Conservation (phyloP, 2,329 filamentous ascomycete species). For the Dactylellina drechsleri region DNA sequence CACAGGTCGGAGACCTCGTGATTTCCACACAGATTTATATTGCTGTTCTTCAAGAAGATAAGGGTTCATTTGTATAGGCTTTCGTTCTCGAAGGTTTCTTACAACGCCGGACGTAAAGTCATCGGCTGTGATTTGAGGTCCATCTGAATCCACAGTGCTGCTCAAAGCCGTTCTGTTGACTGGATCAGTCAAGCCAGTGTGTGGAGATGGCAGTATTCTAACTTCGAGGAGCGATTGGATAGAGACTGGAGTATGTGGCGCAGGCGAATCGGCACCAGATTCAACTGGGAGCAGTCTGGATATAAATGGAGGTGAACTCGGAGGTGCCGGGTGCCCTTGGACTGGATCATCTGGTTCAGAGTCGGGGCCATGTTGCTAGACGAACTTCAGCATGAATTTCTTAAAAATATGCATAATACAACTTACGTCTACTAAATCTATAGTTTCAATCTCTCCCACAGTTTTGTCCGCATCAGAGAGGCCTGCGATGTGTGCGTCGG, state of each 20-base stretch:
- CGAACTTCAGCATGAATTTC: not conserved
- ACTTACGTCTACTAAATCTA: constrained; percentile 47
- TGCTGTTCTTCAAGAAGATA: constrained; percentile 57
- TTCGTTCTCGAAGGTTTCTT: constrained; percentile 57
- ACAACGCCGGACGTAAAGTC: constrained; percentile 46
- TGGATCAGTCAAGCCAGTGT: constrained; percentile 34
- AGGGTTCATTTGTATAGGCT: constrained; percentile 59
- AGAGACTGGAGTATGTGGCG: constrained; percentile 24
- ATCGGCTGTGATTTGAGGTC: constrained; percentile 17
- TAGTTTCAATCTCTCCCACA: not conserved
- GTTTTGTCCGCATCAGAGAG: not conserved
- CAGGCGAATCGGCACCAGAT: constrained; percentile 14
- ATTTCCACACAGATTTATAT: constrained; percentile 57
- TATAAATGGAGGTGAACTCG: constrained; percentile 40
- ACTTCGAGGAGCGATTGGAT: constrained; percentile 19
- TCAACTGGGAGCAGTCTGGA: constrained; percentile 3
- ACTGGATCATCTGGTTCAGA: constrained; percentile 32
- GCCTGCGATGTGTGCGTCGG: not conserved
- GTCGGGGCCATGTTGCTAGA: constrained; percentile 45
- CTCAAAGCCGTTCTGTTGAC: constrained; percentile 17
- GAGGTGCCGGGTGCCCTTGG: constrained; percentile 9
- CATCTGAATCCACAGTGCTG: constrained; percentile 25
- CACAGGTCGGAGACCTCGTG: constrained; percentile 56
- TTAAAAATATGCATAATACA: not conserved
- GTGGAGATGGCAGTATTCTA: constrained; percentile 13